A percentile compares a stretch with the other conserved stretches of the same genome.
Evolutionary conservation across 495 filamentous ascomycete species (phyloP).

Genomic region (Stereocaulon alpinum): DNA sequence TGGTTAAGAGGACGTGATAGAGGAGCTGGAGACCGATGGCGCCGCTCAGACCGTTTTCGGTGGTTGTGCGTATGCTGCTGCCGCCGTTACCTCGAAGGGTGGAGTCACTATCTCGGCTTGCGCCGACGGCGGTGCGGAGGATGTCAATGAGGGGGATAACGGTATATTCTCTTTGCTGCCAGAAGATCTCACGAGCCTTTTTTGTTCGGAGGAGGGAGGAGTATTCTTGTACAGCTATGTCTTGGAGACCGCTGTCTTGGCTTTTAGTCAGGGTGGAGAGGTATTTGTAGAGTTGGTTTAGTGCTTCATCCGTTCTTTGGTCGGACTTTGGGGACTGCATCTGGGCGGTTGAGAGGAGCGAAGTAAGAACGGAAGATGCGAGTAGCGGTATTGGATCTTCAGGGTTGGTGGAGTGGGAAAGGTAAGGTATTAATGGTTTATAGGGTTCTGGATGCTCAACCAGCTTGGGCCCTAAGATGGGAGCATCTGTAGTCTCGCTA

Average conservation of each 20-base stretch:
- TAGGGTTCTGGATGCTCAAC: conserved; percentile 68
- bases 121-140: conserved; percentile 65
- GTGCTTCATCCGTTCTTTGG: conserved; percentile 56
- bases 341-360: conserved; percentile 63
- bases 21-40: conserved; percentile 87
- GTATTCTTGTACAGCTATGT: conserved; percentile 89
- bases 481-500: conserved; percentile 49
- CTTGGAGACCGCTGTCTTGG: conserved; percentile 78
- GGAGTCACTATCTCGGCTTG: conserved; percentile 51
- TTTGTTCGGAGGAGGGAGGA: conserved; percentile 72
- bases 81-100: conserved; percentile 52
- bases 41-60: conserved; percentile 59
- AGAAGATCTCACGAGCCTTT: conserved; percentile 72
- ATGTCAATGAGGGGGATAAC: conserved; percentile 74
- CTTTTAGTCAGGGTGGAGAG: conserved; percentile 69
- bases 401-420: conserved; percentile 65
- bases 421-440: conserved; percentile 73
- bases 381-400: conserved; percentile 86
- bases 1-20: conserved; percentile 82
- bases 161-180: conserved; percentile 76
- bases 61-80: conserved; percentile 41
- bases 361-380: conserved; percentile 77
- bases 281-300: conserved; percentile 80
- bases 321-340: conserved; percentile 43
- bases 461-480: conserved; percentile 62